phyloP scores from a whole-genome alignment of 1,139 yeast genomes.

The Scheffersomyces parashehatae region DNA sequence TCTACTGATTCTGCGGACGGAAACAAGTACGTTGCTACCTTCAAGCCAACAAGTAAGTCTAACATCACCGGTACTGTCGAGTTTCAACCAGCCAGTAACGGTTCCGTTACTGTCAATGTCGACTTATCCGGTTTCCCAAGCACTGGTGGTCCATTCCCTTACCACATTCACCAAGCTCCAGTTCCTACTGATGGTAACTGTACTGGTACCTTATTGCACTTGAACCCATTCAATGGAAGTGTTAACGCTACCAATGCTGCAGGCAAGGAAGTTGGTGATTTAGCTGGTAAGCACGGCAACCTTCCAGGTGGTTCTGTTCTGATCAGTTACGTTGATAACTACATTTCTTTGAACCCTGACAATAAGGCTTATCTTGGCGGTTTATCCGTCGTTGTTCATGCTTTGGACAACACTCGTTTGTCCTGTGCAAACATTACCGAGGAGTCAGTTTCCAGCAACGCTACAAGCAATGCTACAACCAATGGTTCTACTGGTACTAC shows the following conservation, averaged over 20 bases:
- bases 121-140: slow-evolving; percentile 35
- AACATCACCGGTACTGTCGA: slow-evolving; percentile 29
- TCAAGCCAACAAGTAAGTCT: slow-evolving; percentile 15
- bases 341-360: slow-evolving; percentile 38
- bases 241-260: slow-evolving; percentile 24
- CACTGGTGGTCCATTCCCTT: slow-evolving; percentile 42
- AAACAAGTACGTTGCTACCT: slow-evolving; percentile 22
- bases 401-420: slow-evolving; percentile 30
- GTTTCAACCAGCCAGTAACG: slow-evolving; percentile 32
- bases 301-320: slow-evolving; percentile 26
- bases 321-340: slow-evolving; percentile 33
- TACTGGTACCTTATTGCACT: slow-evolving; percentile 37
- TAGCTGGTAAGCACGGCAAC: slow-evolving; percentile 43
- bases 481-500: slow-evolving; percentile 3
- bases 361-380: slow-evolving; percentile 38
- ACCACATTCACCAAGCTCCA: slow-evolving; percentile 41
- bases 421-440: slow-evolving; percentile 43
- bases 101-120: slow-evolving; percentile 33
- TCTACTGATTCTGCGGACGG: slow-evolving; percentile 27
- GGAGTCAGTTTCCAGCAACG: slow-evolving; percentile 6
- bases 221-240: slow-evolving; percentile 42
- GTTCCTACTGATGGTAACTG: slow-evolving; percentile 45
- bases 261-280: slow-evolving; percentile 40
- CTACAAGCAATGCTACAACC: slow-evolving; percentile 7
- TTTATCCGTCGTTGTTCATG: slow-evolving; percentile 41